A percentile compares a stretch with the other conserved stretches of the same genome.
Evolutionary conservation across 2,329 filamentous ascomycete genomes (phyloP).

Genomic region (Raffaelea arxii): DNA sequence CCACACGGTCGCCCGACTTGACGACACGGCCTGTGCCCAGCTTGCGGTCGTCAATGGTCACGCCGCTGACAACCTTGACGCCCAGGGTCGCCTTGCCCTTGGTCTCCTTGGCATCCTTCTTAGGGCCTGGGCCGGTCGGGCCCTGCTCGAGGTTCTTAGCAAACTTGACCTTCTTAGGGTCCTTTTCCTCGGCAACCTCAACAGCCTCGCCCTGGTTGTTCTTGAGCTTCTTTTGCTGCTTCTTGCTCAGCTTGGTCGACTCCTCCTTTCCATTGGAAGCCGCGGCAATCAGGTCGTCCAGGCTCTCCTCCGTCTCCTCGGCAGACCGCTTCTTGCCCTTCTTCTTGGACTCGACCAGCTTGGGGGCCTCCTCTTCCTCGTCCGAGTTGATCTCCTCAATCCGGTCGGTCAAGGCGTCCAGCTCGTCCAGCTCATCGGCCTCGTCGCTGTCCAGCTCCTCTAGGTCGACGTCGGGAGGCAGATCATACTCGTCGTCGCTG

Average conservation of each 20-base stretch:
- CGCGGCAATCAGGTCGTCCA: slow-evolving; percentile 66
- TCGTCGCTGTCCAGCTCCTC: slow-evolving; percentile 63
- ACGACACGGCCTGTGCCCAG: slow-evolving; percentile 71
- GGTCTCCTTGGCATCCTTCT: slow-evolving; percentile 28
- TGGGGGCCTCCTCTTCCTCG: slow-evolving; percentile 66
- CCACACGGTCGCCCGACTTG: slow-evolving; percentile 83
- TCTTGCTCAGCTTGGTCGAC: slow-evolving; percentile 72
- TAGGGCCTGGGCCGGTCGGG: slow-evolving; percentile 59
- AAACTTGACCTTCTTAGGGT: slow-evolving; percentile 95
- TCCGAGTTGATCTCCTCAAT: slow-evolving; percentile 76
- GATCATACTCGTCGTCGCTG: slow-evolving; percentile 66
- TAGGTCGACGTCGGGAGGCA: slow-evolving; percentile 69
- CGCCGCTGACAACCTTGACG: slow-evolving; percentile 74
- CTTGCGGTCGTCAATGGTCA: slow-evolving; percentile 94
- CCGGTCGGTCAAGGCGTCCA: slow-evolving; percentile 58
- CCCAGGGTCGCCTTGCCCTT: slow-evolving; percentile 45
- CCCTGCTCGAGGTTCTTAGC: slow-evolving; percentile 98
- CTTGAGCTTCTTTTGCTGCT: slow-evolving; percentile 96
- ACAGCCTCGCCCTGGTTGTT: slow-evolving; percentile 94
- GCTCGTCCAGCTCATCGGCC: slow-evolving; percentile 66
- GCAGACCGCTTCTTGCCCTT: slow-evolving; percentile 89
- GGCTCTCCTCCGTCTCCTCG: slow-evolving; percentile 59
- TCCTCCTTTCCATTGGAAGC: slow-evolving; percentile 39
- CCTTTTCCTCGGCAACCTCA: slow-evolving; percentile 49
- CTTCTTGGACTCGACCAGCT: slow-evolving; percentile 42